Evolutionary conservation across 2,329 filamentous ascomycete genomes (phyloP).

Genomic region (Exserohilum rostratum): DNA sequence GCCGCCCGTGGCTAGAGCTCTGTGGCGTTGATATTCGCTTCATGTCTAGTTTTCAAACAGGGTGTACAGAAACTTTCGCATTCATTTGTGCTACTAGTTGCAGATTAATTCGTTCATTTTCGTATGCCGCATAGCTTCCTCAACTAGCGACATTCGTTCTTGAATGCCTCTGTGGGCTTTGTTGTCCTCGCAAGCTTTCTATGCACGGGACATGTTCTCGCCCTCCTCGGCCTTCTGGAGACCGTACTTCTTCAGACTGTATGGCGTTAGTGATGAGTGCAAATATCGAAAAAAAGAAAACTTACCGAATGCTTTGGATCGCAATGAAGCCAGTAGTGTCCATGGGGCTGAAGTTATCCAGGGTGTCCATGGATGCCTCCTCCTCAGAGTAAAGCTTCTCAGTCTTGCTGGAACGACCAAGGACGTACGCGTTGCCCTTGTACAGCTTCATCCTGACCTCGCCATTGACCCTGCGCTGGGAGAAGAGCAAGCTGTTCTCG

Average conservation of each 20-base stretch:
- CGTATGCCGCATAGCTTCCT: neutral
- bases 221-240: constrained; percentile 48
- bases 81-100: neutral
- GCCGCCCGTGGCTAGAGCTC: neutral
- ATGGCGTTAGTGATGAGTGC: neutral
- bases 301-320: constrained; percentile 65
- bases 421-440: constrained; percentile 68
- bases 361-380: constrained; percentile 73
- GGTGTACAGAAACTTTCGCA: neutral
- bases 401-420: constrained; percentile 66
- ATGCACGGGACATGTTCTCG: constrained; percentile 34
- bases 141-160: too few relatives aligned
- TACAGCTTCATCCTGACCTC: constrained; percentile 67
- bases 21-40: neutral
- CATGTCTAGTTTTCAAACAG: neutral
- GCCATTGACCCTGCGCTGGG: constrained; percentile 50
- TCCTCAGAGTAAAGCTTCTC: constrained; percentile 73
- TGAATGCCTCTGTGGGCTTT: too few relatives aligned
- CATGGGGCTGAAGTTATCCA: constrained; percentile 69
- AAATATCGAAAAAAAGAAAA: neutral
- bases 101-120: neutral
- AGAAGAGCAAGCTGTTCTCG: constrained; percentile 61
- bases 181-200: constrained; percentile 1
- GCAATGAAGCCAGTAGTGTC: constrained; percentile 73
- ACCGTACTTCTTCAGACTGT: constrained; percentile 51